Evolutionary conservation across 2,329 filamentous ascomycete species (phyloP), one percentile per base, ranked within the genome.

Genomic region (Sclerotinia nivalis): DNA sequence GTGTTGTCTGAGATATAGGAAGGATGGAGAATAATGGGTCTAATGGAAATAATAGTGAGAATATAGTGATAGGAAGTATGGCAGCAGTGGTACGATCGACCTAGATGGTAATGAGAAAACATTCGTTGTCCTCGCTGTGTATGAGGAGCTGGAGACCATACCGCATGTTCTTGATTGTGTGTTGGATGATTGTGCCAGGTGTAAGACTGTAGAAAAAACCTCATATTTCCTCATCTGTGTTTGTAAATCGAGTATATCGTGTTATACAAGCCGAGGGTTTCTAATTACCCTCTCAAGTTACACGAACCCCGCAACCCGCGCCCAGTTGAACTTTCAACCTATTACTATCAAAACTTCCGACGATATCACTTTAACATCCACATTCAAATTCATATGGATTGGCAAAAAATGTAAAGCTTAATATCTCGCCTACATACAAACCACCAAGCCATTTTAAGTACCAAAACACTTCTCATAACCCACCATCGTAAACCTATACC

Each of bases 401-500:
- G 60, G 45, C 22, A 50, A 31, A 31, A 52, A 40, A 52, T 52
- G n/a, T 15, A 52, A 20, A 52, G n/a, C 47, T 64, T 40, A 13
- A 43, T 28, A 43, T 28, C n/a, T 52, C 34, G 47, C 61, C 61
- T 65, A 64, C 34, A 25, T 65, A 40, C 18, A 13, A 22, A 20
- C 28, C 4, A 40, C 4, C 22, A 15, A 15, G 13, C 34, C 22
- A 28, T 31, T 22, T 47, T 45, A 72, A 54, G 73, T 71, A 28
- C 74, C 86, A 77, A 92, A 92, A 0, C 82, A 86, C 82, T 91
- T 88, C 75, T 92, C 89, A 76, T 86, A 92, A 34, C 86, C 87
- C 15, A 87, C 87, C 75, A 94, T 78, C 0, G 91, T 92, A 77
- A 92, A 91, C 59, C 92, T 84, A 78, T 93, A 95, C 60, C 84